phyloP scores from a whole-genome alignment of 192 early-diverging fungal genomes.

The Coemansia sp. region DNA sequence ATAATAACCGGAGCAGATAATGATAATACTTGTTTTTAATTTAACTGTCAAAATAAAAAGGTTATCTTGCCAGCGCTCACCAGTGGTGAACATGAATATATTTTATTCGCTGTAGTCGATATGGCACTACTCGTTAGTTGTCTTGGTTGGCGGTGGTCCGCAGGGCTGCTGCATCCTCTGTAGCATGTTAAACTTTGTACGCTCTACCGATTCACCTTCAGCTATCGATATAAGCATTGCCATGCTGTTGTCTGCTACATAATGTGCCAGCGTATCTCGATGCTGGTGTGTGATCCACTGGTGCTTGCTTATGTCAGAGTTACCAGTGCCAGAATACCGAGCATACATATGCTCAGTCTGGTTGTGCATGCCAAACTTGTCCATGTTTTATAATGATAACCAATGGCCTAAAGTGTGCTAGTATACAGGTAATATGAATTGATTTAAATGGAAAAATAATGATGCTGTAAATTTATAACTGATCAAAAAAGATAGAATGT shows the following conservation, averaged over 20 bases:
- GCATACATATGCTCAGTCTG: slow-evolving; percentile 54
- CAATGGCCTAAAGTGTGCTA: neutral
- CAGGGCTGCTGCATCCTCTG: slow-evolving; percentile 14
- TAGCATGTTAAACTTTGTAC: slow-evolving; percentile 12
- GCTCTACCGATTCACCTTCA: slow-evolving; percentile 36
- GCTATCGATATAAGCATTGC: slow-evolving; percentile 42
- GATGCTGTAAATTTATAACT: neutral
- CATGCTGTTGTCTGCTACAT: slow-evolving; percentile 41
- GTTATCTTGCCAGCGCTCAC: too few relatives aligned
- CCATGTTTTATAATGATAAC: slow-evolving; percentile 15
- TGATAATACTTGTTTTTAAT: neutral
- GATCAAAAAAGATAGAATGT: neutral
- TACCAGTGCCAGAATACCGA: slow-evolving; percentile 47
- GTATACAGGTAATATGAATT: neutral
- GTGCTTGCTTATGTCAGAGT: slow-evolving; percentile 47
- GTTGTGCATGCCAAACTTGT: slow-evolving; percentile 58
- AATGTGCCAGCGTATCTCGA: slow-evolving; percentile 51
- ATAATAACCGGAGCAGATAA: too few relatives aligned
- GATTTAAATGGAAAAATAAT: too few relatives aligned
- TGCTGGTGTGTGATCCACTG: slow-evolving; percentile 52
- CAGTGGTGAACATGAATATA: too few relatives aligned
- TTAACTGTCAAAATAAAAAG: too few relatives aligned
- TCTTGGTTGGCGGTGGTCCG: slow-evolving; percentile 2
- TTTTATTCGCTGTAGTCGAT: neutral
- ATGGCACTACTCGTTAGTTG: neutral